These are phyloP conservation scores for Wickerhamomyces sp. DNA, from an alignment of 1,139 yeast species.

Conservation along the genomic window DNA sequence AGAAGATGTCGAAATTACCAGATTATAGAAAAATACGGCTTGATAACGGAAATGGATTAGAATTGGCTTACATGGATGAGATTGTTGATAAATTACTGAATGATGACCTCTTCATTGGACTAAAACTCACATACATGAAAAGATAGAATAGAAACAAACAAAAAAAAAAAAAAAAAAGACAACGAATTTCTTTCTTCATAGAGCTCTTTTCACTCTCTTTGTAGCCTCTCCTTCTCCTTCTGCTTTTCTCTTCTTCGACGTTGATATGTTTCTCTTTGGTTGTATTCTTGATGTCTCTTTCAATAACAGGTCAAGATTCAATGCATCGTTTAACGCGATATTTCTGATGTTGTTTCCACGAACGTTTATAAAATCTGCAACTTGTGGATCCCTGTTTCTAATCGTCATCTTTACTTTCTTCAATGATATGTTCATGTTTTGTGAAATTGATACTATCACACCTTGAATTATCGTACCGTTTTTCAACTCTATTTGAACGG, in stretches of 20 bases:
- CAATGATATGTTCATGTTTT: constrained; percentile 86
- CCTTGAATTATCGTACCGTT: constrained; percentile 78
- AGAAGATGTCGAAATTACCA: constrained; percentile 28
- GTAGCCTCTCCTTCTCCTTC: constrained; percentile 5
- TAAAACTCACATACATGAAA: constrained; percentile 38
- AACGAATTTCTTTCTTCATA: constrained; percentile 6
- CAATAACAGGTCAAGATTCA: constrained; percentile 74
- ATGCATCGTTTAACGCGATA: constrained; percentile 79
- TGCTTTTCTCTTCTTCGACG: constrained; percentile 28
- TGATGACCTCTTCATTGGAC: constrained; percentile 42
- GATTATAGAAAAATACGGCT: constrained; percentile 43
- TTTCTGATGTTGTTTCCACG: constrained; percentile 90
- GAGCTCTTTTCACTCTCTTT: constrained; percentile 30
- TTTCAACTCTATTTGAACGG: constrained; percentile 87
- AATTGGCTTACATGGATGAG: constrained; percentile 41
- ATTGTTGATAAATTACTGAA: constrained; percentile 42
- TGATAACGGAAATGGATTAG: constrained; percentile 28
- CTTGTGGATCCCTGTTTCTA: constrained; percentile 66
- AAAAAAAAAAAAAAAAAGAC: too few relatives aligned
- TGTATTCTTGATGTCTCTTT: constrained; percentile 40
- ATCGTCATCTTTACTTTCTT: constrained; percentile 77
- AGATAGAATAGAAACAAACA: too few relatives aligned
- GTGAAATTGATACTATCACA: constrained; percentile 74
- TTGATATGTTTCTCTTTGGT: background rate
- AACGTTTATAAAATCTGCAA: constrained; percentile 74